These are phyloP conservation scores for Alternaria sp. DNA, from an alignment of 2,329 filamentous ascomycete species.

Conservation along the genomic window DNA sequence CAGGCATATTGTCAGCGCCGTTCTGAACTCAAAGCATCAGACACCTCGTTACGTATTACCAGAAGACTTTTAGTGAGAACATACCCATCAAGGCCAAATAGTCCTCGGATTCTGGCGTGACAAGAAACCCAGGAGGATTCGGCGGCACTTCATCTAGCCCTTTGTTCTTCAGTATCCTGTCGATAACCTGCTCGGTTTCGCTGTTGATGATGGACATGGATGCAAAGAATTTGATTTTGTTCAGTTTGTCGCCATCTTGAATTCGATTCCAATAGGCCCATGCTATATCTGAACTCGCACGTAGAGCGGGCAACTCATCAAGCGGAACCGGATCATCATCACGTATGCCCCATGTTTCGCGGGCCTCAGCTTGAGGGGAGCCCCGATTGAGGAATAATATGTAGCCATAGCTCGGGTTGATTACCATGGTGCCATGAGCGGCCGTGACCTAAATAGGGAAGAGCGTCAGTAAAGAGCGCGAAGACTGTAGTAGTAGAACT, in stretches of 20 bases:
- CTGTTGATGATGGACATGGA: neutral
- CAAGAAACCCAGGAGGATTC: neutral
- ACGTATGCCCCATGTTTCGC: neutral
- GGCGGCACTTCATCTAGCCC: neutral
- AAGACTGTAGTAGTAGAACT: neutral
- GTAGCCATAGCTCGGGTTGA: neutral
- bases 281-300: constrained; percentile 7
- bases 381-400: neutral
- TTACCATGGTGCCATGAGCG: neutral
- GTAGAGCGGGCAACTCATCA: constrained; percentile 3
- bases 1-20: neutral
- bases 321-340: neutral
- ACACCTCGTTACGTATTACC: neutral
- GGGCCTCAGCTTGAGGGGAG: neutral
- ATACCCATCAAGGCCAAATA: constrained; percentile 11
- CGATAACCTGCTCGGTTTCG: neutral
- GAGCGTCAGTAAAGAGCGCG: neutral
- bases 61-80: neutral
- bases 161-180: neutral
- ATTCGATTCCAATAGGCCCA: constrained; percentile 10
- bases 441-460: neutral
- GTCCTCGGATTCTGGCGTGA: neutral
- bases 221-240: neutral
- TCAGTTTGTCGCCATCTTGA: neutral
- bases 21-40: neutral